phyloP scores from a whole-genome alignment of 108 stramenopile genomes.

The Nitzschia inconspicua region DNA sequence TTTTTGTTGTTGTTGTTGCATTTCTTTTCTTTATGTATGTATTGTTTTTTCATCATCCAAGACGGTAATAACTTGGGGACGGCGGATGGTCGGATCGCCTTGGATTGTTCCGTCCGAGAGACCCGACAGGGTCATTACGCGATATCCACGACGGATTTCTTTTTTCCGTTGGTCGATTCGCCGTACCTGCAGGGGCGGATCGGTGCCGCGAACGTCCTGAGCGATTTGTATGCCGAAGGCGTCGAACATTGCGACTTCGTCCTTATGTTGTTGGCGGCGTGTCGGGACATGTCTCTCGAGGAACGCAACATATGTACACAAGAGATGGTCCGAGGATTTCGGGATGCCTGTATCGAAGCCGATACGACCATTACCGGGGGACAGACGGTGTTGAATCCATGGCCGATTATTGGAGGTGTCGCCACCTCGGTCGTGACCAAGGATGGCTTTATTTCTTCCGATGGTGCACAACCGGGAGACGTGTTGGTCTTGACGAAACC shows the following conservation, averaged over 20 bases:
- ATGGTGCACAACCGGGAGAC: conserved; percentile 69
- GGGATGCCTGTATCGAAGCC: conserved; percentile 72
- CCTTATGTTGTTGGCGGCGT: conserved; percentile 77
- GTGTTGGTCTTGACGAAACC: conserved; percentile 85
- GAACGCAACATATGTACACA: conserved; percentile 75
- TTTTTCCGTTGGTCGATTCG: conserved; percentile 82
- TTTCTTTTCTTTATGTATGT: not conserved
- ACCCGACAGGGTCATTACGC: conserved; percentile 60
- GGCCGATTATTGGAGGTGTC: conserved; percentile 87
- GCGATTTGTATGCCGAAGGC: conserved; percentile 84
- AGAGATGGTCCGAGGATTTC: conserved; percentile 80
- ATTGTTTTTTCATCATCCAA: not conserved
- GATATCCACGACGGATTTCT: conserved; percentile 81
- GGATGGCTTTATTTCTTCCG: conserved; percentile 68
- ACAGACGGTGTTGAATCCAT: conserved; percentile 86
- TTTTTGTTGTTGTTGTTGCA: not conserved
- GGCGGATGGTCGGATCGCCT: conserved; percentile 62
- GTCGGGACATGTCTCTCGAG: conserved; percentile 63
- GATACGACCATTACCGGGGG: conserved; percentile 77
- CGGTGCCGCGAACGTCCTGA: conserved; percentile 83
- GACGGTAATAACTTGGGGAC: conserved; percentile 81
- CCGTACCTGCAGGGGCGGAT: conserved; percentile 84
- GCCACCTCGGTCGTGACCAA: conserved; percentile 71
- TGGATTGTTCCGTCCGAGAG: conserved; percentile 70
- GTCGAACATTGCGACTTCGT: conserved; percentile 77